Base-by-base conservation (phyloP, 2,329 filamentous ascomycete genomes). In the Nemania sp. region DNA sequence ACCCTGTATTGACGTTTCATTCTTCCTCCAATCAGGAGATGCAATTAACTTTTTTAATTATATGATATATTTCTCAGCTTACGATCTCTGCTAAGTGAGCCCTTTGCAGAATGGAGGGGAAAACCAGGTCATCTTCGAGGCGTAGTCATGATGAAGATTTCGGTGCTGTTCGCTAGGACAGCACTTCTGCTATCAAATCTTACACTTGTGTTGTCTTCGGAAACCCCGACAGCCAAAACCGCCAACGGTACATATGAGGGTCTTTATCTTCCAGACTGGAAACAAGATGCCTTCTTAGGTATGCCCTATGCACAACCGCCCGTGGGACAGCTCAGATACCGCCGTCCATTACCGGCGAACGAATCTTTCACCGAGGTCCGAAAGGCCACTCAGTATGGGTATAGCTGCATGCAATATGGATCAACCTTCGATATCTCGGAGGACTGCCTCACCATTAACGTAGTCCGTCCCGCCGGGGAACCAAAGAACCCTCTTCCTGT, bases 351-450 rank as follows among this genome's bases (percentile, higher is more conserved):
- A 55, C 76, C 78, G 24, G 60, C 82, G n/a, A 80, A 82, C 61
- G 69, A 77, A 15, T 79, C 81, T 0, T 84, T 83, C 41, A 69
- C 77, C 2, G 80, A 74, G 0, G 73, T 79, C n/a, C 76, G 80
- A 10, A 76, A 80, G 63, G 82, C 82, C 0, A 83, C 78, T 0
- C 66, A 77, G 32, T 83, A 84, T 62, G 81, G 83, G 0, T 78
- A 80, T 70, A 83, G 80, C 67, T 86, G 84, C 70, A 82, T 83
- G 77, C 82, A 85, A 68, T 85, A 84, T 67, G 77, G 77, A 0
- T 77, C 78, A 4, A 79, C 73, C 41, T 80, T 84, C 59, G 78
- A 78, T 26, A 73, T 85, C 27, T 84, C 82, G 1, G 84, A 86
- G 70, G 85, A 87, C 62, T 87, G 86, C 64, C 71, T 83, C 5